Base-by-base conservation (phyloP, 306 rosid genomes). In the Prunus campanulata region DNA sequence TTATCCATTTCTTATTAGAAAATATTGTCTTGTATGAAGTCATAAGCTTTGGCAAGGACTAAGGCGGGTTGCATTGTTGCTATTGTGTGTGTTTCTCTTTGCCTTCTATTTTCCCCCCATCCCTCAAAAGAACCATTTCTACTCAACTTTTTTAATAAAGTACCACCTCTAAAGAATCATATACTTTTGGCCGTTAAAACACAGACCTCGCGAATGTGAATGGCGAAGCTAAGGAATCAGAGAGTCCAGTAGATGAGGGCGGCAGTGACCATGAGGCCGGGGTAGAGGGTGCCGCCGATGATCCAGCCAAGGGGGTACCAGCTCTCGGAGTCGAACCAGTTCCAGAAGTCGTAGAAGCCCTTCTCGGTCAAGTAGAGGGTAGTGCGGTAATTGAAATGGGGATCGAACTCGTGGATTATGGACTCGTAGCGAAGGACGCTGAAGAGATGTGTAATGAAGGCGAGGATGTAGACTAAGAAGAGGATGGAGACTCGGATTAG, bases 351-450 rank as follows among this genome's bases (percentile, higher is more conserved):
- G 75, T 91, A 78, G 86, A 96, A 91, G 51, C 99, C 99, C 7
- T 92, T 82, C 74, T 85, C 74, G 3, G 97, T 92, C 72, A 96
- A 78, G 82, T 59, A 96, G 29, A 96, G 85, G 4, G 99, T 96
- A 19, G 98, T 92, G 0, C 99, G 96, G 85, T 96, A 96, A 72
- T 96, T 96, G 92, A 96, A 96, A 80, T 96, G 92, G 9, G 99
- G 99, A 47, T 96, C 99, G 74, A 96, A 96, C 76, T 96, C 99
- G 54, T 96, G 96, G 90, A 89, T 96, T 98, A 96, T 96, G 57
- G 99, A 96, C 74, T 96, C 98, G 27, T 92, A 96, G 18, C 99
- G 97, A 8, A 96, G 97, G 12, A 96, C 97, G 72, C 96, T 89
- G 90, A 96, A 96, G 35, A 96, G 61, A 2, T 0, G 27, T 2